phyloP scores from a whole-genome alignment of 805 yeast species.

The Jamesozyma gamospora region DNA sequence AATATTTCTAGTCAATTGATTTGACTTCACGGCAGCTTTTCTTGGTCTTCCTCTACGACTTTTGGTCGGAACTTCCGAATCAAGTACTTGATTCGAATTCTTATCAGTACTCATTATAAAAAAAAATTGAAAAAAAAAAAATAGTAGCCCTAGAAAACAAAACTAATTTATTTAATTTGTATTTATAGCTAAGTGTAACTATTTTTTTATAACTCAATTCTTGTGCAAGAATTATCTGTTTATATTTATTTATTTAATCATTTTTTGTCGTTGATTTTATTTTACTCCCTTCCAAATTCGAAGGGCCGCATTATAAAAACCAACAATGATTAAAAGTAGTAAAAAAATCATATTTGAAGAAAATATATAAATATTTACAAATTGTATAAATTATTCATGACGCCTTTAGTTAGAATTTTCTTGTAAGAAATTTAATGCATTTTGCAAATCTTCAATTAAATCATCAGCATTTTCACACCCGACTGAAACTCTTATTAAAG shows the following conservation, averaged over 20 bases:
- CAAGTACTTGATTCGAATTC: neutral
- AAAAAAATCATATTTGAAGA: too few relatives aligned
- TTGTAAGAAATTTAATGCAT: conserved; percentile 36
- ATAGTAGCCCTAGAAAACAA: too few relatives aligned
- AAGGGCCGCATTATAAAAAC: too few relatives aligned
- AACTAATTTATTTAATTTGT: too few relatives aligned
- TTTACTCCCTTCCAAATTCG: conserved; percentile 8
- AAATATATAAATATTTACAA: neutral
- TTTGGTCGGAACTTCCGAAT: neutral
- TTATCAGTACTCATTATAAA: neutral
- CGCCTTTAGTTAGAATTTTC: neutral
- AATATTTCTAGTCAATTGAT: neutral
- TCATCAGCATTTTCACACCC: conserved; percentile 77
- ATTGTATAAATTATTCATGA: neutral
- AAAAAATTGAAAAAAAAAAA: too few relatives aligned
- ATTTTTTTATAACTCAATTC: too few relatives aligned
- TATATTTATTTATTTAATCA: neutral
- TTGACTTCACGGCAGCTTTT: conserved; percentile 4
- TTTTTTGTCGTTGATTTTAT: too few relatives aligned
- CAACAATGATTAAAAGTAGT: too few relatives aligned
- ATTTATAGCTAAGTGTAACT: too few relatives aligned
- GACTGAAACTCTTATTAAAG: conserved; percentile 61
- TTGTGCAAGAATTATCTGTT: too few relatives aligned
- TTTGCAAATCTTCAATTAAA: conserved; percentile 59
- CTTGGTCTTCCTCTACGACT: conserved; percentile 8